Base-by-base conservation (phyloP, 139 green algal genomes). In the Coelastrella sp. region DNA sequence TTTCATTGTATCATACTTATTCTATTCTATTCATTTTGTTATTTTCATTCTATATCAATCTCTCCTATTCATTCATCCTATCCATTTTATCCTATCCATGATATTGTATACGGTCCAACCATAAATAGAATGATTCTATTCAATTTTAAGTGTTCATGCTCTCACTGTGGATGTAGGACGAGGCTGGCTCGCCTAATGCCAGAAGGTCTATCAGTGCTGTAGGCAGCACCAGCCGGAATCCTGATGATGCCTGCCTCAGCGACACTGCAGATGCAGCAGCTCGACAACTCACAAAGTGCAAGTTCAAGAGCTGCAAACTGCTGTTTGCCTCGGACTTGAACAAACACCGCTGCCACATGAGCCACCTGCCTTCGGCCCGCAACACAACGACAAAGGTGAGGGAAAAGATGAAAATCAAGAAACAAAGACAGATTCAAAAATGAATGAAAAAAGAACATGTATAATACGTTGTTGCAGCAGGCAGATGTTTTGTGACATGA, bases 251-350 rank as follows among this genome's bases (percentile, higher is more conserved):
- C 19, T 10, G 17, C 8, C 19, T 76, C 7, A 35, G 35, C 9
- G 22, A 27, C 63, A 24, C 61, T 12, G 25, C 63, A 60, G 82
- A 68, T 84, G 49, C 10, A 24, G 60, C 57, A 10, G 80, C n/a
- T 20, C 9, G 63, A 4, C 22, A 78, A 63, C 63, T 87, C 24
- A 65, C 82, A 27, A 87, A 87, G 82, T 87, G 82, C 63, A 78
- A 35, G 63, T 78, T 63, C 82, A 87, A 87, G 63, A 68, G 24
- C 61, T 87, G 82, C 82, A 87, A 87, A 61, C 82, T 87, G 25
- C 25, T 49, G 7, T 87, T 87, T 58, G 56, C 60, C 25, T 60
- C 63, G 17, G 25, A 60, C 24, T 14, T 87, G 22, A 87, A 87
- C 82, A 60, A 78, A 14, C 61, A 76, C 3, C 82, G 82, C 82